These are phyloP conservation scores for Lathyrus oleraceus DNA, from an alignment of 306 rosid genomes.

Conservation along the genomic window DNA sequence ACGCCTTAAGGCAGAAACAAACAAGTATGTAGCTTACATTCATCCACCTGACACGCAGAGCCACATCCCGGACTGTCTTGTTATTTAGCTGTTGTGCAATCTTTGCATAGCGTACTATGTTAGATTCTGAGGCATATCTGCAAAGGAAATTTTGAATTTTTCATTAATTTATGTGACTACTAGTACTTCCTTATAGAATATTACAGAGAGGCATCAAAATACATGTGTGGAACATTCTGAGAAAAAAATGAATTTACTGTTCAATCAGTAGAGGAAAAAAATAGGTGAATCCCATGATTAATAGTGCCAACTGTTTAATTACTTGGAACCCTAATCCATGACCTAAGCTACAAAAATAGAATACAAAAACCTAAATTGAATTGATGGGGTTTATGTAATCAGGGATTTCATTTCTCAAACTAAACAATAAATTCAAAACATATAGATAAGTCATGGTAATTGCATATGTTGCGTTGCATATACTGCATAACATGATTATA, in stretches of 20 bases:
- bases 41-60: conserved; percentile 98
- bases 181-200: not conserved
- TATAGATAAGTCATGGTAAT: not conserved
- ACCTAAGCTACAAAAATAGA: not conserved
- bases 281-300: too few relatives aligned
- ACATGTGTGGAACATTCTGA: not conserved
- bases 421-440: not conserved
- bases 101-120: conserved; percentile 76
- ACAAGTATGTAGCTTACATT: conserved; percentile 57
- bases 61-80: conserved; percentile 91
- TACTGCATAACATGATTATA: not conserved
- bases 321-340: not conserved
- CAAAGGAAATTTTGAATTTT: conserved; percentile 24
- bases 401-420: not conserved
- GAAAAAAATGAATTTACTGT: not conserved
- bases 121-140: conserved; percentile 64
- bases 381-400: not conserved
- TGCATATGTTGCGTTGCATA: not conserved
- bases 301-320: too few relatives aligned
- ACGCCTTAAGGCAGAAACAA: conserved; percentile 17
- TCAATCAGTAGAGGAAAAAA: not conserved
- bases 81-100: conserved; percentile 79
- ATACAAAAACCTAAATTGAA: not conserved
- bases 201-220: conserved; percentile 2
- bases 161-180: conserved; percentile 24